Percentiles rank a stretch among this genome's conserved stretches.
These are phyloP conservation scores for Elongisporangium senticosum DNA, from an alignment of 352 stramenopile species.

Conservation along the genomic window DNA sequence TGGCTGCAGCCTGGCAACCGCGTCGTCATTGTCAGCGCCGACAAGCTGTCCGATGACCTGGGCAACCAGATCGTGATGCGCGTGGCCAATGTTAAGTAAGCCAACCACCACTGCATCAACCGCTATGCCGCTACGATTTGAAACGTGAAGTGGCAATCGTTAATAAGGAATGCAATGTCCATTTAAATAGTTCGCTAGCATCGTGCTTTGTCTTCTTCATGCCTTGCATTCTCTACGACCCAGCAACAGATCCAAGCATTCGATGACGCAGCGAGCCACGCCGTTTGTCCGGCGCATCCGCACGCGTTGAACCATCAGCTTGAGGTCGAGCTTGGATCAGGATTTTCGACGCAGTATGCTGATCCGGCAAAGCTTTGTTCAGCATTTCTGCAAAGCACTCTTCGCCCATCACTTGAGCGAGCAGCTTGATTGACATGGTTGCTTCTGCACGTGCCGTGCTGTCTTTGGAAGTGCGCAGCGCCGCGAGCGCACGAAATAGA, in stretches of 20 bases:
- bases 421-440: conserved; percentile 27
- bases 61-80: conserved; percentile 82
- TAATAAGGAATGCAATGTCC: background rate
- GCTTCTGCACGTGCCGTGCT: conserved; percentile 33
- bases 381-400: conserved; percentile 25
- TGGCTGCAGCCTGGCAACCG: conserved; percentile 86
- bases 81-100: conserved; percentile 74
- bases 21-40: conserved; percentile 84
- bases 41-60: conserved; percentile 74
- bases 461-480: conserved; percentile 47
- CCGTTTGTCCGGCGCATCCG: conserved; percentile 4
- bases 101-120: background rate
- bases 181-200: background rate
- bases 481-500: conserved; percentile 33
- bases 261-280: conserved; percentile 30
- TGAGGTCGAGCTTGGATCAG: conserved; percentile 28
- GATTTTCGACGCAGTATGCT: conserved; percentile 24
- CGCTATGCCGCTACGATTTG: background rate
- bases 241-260: conserved; percentile 9
- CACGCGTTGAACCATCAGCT: conserved; percentile 6
- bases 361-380: conserved; percentile 20
- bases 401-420: conserved; percentile 32
- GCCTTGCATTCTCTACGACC: background rate
- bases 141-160: background rate
- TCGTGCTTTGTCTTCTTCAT: background rate